Base-by-base conservation (phyloP, 441 rosid species). In the Mallotus japonicus region DNA sequence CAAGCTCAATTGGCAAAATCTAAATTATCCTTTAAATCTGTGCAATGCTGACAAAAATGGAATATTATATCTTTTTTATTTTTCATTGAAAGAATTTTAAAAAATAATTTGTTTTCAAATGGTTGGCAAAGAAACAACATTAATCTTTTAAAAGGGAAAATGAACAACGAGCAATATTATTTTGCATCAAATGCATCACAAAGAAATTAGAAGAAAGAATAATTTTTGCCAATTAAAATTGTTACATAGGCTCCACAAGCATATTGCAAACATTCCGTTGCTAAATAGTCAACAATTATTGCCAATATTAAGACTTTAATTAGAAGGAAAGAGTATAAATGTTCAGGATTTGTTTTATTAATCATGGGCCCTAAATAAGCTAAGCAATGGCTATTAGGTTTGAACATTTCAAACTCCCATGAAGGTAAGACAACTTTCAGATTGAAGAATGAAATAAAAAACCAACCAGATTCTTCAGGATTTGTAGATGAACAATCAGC, bases 401-500 rank as follows among this genome's bases (percentile, higher is more conserved):
- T 37, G 40, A 37, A 37, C 40, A 4, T 37, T 37, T 37, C 40
- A 37, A 37, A 37, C 40, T 37, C 44, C 51, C 1, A 16, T 49
- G 3, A 69, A 62, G 56, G 42, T 49, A 60, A 61, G 61, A 49
- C 10, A 28, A 65, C 58, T 53, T 74, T 62, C 55, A 63, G 16
- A 47, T 34, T 28, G 46, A 63, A 61, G 40, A 53, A 54, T n/a
- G 16, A 55, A 51, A 77, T n/a, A 20, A 50, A 67, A 51, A 11
- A 61, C 55, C 67, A 62, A 93, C 97, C 98, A 77, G 91, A 85
- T 77, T 92, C 97, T 86, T 86, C 95, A 68, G 98, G 97, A 84
- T 86, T 83, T 64, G 92, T 75, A 14, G 92, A 92, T 24, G 98
- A 90, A 80, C 98, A 94, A 79, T 92, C 98, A 80, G 97, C 91